A percentile compares a stretch with the other conserved stretches of the same genome.
phyloP scores from a whole-genome alignment of 2,329 filamentous ascomycete species.

The Lojkania enalia region DNA sequence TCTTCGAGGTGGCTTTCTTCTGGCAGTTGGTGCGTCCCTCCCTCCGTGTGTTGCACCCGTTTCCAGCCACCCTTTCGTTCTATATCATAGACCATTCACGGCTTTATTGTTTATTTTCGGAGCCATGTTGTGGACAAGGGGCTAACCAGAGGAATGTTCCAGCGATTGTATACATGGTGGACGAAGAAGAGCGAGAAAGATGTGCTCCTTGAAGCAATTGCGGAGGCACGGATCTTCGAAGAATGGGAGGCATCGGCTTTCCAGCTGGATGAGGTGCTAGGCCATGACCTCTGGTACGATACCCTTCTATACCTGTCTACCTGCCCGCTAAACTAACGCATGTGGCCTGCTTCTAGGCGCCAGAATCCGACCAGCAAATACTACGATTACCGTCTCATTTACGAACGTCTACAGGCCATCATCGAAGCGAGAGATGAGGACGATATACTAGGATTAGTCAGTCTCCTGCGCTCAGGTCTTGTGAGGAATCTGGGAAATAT shows the following conservation, averaged over 20 bases:
- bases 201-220: slow-evolving; percentile 67
- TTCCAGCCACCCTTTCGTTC: too few species aligned
- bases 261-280: slow-evolving; percentile 79
- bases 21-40: slow-evolving; percentile 44
- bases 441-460: slow-evolving; percentile 74
- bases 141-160: slow-evolving; percentile 23
- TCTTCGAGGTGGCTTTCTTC: slow-evolving; percentile 45
- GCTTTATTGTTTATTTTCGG: too few species aligned
- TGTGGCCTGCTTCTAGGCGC: slow-evolving; percentile 62
- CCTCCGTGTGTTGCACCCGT: too few species aligned
- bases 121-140: not conserved
- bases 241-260: slow-evolving; percentile 87
- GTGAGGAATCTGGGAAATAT: slow-evolving; percentile 92
- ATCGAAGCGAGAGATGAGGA: slow-evolving; percentile 69
- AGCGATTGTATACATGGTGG: slow-evolving; percentile 73
- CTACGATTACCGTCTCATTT: slow-evolving; percentile 86
- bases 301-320: not conserved
- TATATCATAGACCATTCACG: too few species aligned
- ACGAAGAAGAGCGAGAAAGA: slow-evolving; percentile 65
- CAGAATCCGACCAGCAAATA: slow-evolving; percentile 77
- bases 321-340: slow-evolving; percentile 2
- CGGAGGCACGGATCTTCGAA: slow-evolving; percentile 71
- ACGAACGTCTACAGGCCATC: slow-evolving; percentile 72
- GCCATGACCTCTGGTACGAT: slow-evolving; percentile 74
- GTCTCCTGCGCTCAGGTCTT: slow-evolving; percentile 74